A percentile compares a stretch with the other conserved stretches of the same genome.
phyloP scores from a whole-genome alignment of 768 basidiomycete species.

The Vishniacozyma victoriae region DNA sequence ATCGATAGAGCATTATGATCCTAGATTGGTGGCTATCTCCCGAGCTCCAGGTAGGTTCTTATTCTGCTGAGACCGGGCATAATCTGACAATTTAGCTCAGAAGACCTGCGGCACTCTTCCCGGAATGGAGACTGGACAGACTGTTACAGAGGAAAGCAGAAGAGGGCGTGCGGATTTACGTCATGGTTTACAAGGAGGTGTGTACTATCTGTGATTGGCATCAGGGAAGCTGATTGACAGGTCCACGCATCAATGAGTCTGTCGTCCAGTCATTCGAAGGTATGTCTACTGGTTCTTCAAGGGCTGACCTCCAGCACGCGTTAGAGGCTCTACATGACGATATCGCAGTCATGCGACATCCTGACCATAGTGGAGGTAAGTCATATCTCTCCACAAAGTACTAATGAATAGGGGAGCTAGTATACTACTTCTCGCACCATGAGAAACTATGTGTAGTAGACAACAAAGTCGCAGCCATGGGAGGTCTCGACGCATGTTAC shows the following conservation, averaged over 20 bases:
- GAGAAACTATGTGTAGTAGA: constrained; percentile 46
- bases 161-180: constrained; percentile 83
- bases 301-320: constrained; percentile 52
- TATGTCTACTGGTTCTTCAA: constrained; percentile 10
- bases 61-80: background rate
- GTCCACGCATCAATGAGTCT: constrained; percentile 88
- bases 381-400: background rate
- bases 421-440: constrained; percentile 44
- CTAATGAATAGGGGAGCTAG: constrained; percentile 21
- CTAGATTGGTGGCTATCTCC: constrained; percentile 78
- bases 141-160: constrained; percentile 81
- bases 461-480: constrained; percentile 49
- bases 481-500: constrained; percentile 92
- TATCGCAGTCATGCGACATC: constrained; percentile 64
- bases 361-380: constrained; percentile 36
- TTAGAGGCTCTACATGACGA: constrained; percentile 81
- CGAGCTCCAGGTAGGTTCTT: constrained; percentile 57
- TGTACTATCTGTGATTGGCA: background rate
- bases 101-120: constrained; percentile 76
- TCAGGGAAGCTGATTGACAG: constrained; percentile 42
- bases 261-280: constrained; percentile 80
- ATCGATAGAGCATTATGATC: constrained; percentile 66
- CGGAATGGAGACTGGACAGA: constrained; percentile 82
- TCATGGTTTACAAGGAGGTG: constrained; percentile 91
- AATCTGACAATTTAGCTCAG: constrained; percentile 56